A percentile compares a stretch with the other conserved stretches of the same genome.
Conservation (phyloP, 257 asterid genomes). For the Handroanthus guayacan region DNA sequence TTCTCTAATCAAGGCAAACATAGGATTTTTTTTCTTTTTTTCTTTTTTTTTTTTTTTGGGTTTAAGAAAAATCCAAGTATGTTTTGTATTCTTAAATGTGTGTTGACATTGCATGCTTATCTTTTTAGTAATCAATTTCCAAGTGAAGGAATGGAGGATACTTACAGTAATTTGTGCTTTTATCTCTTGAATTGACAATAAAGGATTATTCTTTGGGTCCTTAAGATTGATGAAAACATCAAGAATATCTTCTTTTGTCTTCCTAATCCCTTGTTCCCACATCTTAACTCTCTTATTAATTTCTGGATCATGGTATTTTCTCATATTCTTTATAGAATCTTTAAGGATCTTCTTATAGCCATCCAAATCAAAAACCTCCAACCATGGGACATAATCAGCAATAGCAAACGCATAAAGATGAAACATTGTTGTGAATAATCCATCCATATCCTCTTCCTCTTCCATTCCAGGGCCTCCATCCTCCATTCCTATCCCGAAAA, state of each 20-base stretch:
- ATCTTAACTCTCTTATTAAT: constrained; percentile 29
- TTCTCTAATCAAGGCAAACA: no score
- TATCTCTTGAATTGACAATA: no score
- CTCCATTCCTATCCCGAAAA: no score
- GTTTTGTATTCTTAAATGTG: no score
- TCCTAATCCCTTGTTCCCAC: neutral
- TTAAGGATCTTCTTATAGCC: neutral
- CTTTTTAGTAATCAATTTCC: no score
- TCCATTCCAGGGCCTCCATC: constrained; percentile 3
- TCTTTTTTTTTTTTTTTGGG: no score
- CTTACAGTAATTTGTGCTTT: constrained; percentile 19
- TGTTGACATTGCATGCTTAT: no score
- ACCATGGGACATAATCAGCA: neutral
- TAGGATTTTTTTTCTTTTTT: no score
- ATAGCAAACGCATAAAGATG: constrained; percentile 19
- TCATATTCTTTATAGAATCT: constrained; percentile 12
- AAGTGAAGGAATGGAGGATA: no score
- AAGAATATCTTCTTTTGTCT: constrained; percentile 31
- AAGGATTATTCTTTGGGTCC: constrained; percentile 20
- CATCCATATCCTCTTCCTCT: constrained; percentile 32
- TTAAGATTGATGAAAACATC: constrained; percentile 34
- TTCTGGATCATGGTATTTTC: constrained; percentile 27
- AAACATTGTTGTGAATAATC: neutral
- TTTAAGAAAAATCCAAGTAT: no score
- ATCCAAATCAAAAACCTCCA: neutral